phyloP scores from a whole-genome alignment of 805 yeast genomes.

The Scheffersomyces ergatensis region DNA sequence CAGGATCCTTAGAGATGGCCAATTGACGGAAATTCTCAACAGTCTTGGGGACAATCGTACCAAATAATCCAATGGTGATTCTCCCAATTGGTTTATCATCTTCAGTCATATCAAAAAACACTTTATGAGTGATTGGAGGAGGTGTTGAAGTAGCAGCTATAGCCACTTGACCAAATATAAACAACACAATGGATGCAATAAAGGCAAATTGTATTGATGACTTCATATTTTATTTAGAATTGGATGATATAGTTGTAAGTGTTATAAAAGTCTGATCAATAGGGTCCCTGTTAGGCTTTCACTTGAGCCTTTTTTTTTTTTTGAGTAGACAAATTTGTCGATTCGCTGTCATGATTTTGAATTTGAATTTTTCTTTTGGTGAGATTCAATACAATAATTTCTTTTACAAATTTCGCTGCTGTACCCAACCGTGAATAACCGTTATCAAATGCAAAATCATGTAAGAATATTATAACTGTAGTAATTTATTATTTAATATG shows the following conservation, averaged over 20 bases:
- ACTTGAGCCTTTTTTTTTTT: not conserved
- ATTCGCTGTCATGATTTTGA: not conserved
- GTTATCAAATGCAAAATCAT: no score
- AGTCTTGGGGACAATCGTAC: conserved; percentile 90
- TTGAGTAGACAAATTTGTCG: not conserved
- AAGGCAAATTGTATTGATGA: not conserved
- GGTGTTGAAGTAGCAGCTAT: no score
- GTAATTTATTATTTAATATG: no score
- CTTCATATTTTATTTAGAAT: not conserved
- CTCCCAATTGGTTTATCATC: conserved; percentile 79
- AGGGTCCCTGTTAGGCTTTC: no score
- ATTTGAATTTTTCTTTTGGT: not conserved
- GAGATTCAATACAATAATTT: no score
- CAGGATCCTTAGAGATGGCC: conserved; percentile 52
- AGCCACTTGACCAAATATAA: not conserved
- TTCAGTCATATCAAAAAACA: conserved; percentile 80
- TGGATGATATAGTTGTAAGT: not conserved
- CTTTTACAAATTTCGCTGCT: no score
- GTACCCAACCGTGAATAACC: no score
- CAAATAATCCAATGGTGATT: conserved; percentile 83
- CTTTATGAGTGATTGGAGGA: conserved; percentile 72
- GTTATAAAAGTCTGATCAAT: no score
- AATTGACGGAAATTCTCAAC: conserved; percentile 95
- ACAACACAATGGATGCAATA: conserved; percentile 64
- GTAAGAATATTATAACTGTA: no score